Base-by-base conservation (phyloP, 352 stramenopile genomes). In the Phytophthora quininea region DNA sequence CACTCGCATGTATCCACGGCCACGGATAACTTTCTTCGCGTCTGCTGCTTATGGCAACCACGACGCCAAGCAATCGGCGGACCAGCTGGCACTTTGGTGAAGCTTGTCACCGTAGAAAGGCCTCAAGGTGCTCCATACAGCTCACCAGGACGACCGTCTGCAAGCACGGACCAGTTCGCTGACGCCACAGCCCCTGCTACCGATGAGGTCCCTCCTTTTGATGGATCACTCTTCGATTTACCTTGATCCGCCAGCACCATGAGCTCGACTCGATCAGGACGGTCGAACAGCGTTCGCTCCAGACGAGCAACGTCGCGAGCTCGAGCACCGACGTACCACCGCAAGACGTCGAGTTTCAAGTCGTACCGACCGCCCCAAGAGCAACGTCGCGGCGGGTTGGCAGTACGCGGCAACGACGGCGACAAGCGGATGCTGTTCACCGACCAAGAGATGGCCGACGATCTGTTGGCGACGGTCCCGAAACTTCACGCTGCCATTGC, bases 391-490 rank as follows among this genome's bases (percentile, higher is more conserved):
- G 46, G 32, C 42, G 69, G 64, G 0, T 38, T 77, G 8, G 65
- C 64, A 12, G 58, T 77, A 51, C 64, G 55, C 45, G 65, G 69
- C 38, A 55, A 46, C 56, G 40, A 57, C 5, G 71, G 71, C 14
- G 42, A 55, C 10, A 49, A 72, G 49, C 58, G 67, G 27, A 59
- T 78, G 57, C 42, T 75, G 7, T 71, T 75, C 50, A 75, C 66
- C 11, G 71, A 78, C 48, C 71, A 78, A 55, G 66, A 78, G 35
- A 62, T 78, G 66, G 66, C 67, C 19, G 71, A 78, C 71, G 71
- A 78, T 37, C 50, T 78, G 45, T 50, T 78, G 42, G 66, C 66
- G 3, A 74, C 71, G 3, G 60, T 75, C 43, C 71, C 71, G 31
- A 78, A 78, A 54, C 71, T 78, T 54, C 71, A 73, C 48, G 67